Conservation (phyloP, 495 filamentous ascomycete genomes). For the Penicillium flavigenum region DNA sequence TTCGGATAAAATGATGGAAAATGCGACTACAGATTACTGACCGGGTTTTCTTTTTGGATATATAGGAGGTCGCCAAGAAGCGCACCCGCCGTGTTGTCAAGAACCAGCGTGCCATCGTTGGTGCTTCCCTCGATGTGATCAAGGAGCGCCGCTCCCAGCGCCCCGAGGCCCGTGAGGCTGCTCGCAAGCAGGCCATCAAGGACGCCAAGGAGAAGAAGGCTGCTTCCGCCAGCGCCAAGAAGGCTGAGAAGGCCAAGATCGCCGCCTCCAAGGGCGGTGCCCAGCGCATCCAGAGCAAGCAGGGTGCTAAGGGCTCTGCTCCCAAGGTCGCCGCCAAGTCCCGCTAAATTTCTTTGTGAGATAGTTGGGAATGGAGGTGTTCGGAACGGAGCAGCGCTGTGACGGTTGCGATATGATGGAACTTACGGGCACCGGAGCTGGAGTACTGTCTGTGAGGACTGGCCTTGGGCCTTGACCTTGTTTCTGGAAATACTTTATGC, state of each 20-base stretch:
- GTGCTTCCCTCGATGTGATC: constrained; percentile 98
- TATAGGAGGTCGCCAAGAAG: constrained; percentile 99
- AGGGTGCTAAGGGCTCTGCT: constrained; percentile 89
- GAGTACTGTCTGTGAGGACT: constrained; percentile 30
- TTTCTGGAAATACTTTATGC: constrained; percentile 34
- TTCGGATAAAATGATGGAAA: constrained; percentile 10
- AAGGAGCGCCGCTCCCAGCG: constrained; percentile 95
- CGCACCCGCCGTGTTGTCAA: constrained; percentile 97
- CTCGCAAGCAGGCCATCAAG: constrained; percentile 87
- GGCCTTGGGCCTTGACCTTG: constrained; percentile 31
- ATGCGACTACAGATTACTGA: constrained; percentile 39
- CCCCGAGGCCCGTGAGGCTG: constrained; percentile 91
- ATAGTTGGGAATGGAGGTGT: constrained; percentile 31
- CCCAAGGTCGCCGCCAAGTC: constrained; percentile 81
- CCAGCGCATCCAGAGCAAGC: constrained; percentile 85
- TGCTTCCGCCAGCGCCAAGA: constrained; percentile 84
- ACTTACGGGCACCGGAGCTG: constrained; percentile 25
- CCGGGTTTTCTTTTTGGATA: constrained; percentile 27
- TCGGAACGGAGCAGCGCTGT: constrained; percentile 19
- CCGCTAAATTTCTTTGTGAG: constrained; percentile 63
- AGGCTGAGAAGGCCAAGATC: constrained; percentile 98
- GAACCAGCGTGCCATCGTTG: constrained; percentile 97
- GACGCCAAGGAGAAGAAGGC: constrained; percentile 97
- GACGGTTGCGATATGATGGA: constrained; percentile 37
- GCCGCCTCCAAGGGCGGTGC: constrained; percentile 75